Evolutionary conservation across 225 moss, liverwort and hornwort species (phyloP).

Genomic region (Rhytidiadelphus loreus): DNA sequence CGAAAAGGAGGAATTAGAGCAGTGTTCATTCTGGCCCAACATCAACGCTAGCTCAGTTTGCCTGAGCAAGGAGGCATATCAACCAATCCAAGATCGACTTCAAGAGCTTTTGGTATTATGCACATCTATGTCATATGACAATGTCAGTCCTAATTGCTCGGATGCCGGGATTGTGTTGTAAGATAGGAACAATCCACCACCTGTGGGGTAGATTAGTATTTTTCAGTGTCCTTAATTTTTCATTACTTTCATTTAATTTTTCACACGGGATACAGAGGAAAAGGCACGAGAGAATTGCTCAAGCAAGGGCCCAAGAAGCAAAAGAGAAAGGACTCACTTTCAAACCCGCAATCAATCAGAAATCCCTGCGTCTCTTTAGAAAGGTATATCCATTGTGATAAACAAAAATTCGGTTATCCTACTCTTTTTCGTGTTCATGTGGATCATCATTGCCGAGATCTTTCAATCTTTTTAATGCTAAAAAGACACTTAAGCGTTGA

Average conservation of each 20-base stretch:
- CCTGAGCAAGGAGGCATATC: constrained; percentile 55
- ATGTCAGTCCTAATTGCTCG: not conserved
- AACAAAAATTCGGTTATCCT: not conserved
- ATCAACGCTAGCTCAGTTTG: constrained; percentile 56
- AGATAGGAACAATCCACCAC: not conserved
- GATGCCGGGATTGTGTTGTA: not conserved
- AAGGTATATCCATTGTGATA: constrained; percentile 26
- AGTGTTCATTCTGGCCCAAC: constrained; percentile 77
- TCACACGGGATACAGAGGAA: constrained; percentile 27
- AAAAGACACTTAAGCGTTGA: not conserved
- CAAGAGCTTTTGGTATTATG: constrained; percentile 54
- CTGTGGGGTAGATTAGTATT: not conserved
- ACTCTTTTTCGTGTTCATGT: not conserved
- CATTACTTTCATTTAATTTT: not conserved
- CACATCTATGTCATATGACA: not conserved
- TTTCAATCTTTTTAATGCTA: not conserved
- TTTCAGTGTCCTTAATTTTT: not conserved
- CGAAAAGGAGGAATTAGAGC: constrained; percentile 79
- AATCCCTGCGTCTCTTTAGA: constrained; percentile 64
- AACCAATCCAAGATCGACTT: constrained; percentile 65
- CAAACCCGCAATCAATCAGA: constrained; percentile 73
- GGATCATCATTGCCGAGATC: not conserved
- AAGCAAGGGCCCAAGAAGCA: constrained; percentile 59
- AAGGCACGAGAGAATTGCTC: constrained; percentile 57
- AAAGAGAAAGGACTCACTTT: constrained; percentile 75